Percentiles rank a stretch among this genome's conserved stretches.
These are phyloP conservation scores for Didymella sp. DNA, from an alignment of 2,329 filamentous ascomycete genomes.

Conservation along the genomic window DNA sequence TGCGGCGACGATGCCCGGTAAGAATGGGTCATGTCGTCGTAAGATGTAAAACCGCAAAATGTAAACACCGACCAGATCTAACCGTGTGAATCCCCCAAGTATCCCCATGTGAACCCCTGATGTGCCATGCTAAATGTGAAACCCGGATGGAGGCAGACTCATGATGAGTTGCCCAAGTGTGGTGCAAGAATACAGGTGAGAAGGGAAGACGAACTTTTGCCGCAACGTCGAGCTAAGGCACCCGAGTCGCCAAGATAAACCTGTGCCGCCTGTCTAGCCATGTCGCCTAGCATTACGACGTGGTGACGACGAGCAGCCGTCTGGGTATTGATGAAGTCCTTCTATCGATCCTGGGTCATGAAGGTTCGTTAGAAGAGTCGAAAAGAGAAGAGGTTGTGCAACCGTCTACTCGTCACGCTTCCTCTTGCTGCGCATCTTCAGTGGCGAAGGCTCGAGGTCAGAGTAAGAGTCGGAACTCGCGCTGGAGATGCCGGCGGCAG, in stretches of 20 bases:
- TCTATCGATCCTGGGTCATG: constrained; percentile 44
- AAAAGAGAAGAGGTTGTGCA: constrained; percentile 29
- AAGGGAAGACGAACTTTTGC: constrained; percentile 40
- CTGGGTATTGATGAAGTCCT: constrained; percentile 24
- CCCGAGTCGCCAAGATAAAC: constrained; percentile 33
- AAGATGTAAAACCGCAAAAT: constrained; percentile 28
- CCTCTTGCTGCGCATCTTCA: constrained; percentile 73
- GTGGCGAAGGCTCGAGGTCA: constrained; percentile 48
- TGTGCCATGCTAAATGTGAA: constrained; percentile 36
- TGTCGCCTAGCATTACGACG: constrained; percentile 44
- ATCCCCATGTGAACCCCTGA: constrained; percentile 26
- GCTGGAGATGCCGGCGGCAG: constrained; percentile 47
- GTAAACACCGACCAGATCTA: constrained; percentile 43
- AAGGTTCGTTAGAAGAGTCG: constrained; percentile 43
- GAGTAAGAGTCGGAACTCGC: constrained; percentile 47
- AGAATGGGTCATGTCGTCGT: constrained; percentile 43
- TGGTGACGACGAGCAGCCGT: constrained; percentile 39
- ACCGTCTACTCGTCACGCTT: constrained; percentile 67
- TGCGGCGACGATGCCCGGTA: constrained; percentile 44
- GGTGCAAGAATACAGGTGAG: constrained; percentile 38
- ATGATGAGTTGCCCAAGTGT: constrained; percentile 30
- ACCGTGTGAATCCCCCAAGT: constrained; percentile 26
- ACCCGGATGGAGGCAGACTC: constrained; percentile 20
- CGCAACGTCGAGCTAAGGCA: constrained; percentile 25
- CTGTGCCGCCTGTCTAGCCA: constrained; percentile 42